Percentiles rank a stretch among this genome's conserved stretches.
phyloP scores from a whole-genome alignment of 225 moss, liverwort and hornwort species.

The Thuidium tamariscinum region DNA sequence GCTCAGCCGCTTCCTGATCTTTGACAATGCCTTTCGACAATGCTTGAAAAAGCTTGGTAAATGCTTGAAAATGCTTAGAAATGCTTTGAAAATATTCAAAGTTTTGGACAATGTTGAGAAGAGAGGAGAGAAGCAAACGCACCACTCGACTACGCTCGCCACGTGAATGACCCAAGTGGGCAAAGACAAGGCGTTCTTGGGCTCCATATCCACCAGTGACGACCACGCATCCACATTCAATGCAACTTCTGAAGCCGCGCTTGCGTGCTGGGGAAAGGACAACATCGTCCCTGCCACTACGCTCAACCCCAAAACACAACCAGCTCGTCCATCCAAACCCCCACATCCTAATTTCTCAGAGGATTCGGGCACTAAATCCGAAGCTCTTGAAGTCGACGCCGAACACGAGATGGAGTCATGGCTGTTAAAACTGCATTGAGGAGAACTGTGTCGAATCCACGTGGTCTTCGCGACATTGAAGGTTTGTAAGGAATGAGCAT shows the following conservation, averaged over 20 bases:
- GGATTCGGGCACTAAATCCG: neutral
- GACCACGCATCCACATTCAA: conserved; percentile 31
- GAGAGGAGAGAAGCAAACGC: neutral
- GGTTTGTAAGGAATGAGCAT: neutral
- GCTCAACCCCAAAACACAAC: conserved; percentile 13
- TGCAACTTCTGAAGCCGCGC: conserved; percentile 18
- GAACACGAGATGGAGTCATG: neutral
- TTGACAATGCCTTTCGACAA: neutral
- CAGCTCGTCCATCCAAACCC: neutral
- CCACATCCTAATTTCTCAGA: neutral
- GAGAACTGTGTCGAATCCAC: neutral
- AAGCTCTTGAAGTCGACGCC: neutral
- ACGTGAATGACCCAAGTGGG: conserved; percentile 98
- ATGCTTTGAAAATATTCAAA: neutral
- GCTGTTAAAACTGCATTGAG: neutral
- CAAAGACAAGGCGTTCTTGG: conserved; percentile 80
- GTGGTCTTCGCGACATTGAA: neutral
- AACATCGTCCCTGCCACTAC: conserved; percentile 24
- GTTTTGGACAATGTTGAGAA: neutral
- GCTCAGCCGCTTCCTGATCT: neutral
- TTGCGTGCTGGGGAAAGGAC: conserved; percentile 27
- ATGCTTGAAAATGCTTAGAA: neutral
- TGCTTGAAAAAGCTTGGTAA: neutral
- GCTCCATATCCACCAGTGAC: conserved; percentile 58
- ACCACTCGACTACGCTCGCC: conserved; percentile 95